Conservation (phyloP, 495 filamentous ascomycete genomes). For the Penicilliopsis zonata region DNA sequence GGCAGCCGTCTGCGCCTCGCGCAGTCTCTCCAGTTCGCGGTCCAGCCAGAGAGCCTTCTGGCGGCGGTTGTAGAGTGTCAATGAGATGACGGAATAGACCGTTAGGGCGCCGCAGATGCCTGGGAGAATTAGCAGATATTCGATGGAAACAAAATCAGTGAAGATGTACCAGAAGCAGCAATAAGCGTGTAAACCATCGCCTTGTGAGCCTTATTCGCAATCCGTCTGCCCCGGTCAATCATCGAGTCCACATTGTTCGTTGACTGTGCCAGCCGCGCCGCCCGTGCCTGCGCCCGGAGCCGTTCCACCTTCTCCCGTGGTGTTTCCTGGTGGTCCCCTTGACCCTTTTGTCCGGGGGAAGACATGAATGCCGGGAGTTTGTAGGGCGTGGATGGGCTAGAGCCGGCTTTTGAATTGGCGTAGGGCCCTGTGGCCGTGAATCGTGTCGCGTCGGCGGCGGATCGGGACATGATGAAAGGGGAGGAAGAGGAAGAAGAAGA, state of each 20-base stretch:
- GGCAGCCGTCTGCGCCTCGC: slow-evolving; percentile 47
- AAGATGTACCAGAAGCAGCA: slow-evolving; percentile 58
- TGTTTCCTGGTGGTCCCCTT: slow-evolving; percentile 47
- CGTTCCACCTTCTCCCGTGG: slow-evolving; percentile 82
- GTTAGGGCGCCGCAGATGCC: slow-evolving; percentile 64
- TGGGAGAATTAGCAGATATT: slow-evolving; percentile 14
- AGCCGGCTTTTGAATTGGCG: slow-evolving; percentile 55
- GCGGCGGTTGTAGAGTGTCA: slow-evolving; percentile 76
- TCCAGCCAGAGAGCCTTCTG: slow-evolving; percentile 54
- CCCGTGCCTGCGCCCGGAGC: slow-evolving; percentile 66
- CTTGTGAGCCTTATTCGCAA: slow-evolving; percentile 78
- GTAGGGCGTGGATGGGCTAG: slow-evolving; percentile 19
- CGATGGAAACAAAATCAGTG: background rate
- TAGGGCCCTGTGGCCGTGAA: slow-evolving; percentile 91
- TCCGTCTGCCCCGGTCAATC: slow-evolving; percentile 53
- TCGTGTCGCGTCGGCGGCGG: slow-evolving; percentile 83
- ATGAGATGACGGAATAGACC: slow-evolving; percentile 70
- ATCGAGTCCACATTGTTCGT: slow-evolving; percentile 53
- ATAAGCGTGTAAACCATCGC: slow-evolving; percentile 64
- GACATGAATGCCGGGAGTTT: slow-evolving; percentile 23
- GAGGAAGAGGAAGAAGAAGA: background rate
- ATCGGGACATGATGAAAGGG: slow-evolving; percentile 55
- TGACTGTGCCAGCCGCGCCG: slow-evolving; percentile 52
- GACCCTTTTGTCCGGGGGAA: slow-evolving; percentile 8
- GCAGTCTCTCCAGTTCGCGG: slow-evolving; percentile 46